Conservation (phyloP, 2,329 filamentous ascomycete genomes). For the Furcasterigmium sp. region DNA sequence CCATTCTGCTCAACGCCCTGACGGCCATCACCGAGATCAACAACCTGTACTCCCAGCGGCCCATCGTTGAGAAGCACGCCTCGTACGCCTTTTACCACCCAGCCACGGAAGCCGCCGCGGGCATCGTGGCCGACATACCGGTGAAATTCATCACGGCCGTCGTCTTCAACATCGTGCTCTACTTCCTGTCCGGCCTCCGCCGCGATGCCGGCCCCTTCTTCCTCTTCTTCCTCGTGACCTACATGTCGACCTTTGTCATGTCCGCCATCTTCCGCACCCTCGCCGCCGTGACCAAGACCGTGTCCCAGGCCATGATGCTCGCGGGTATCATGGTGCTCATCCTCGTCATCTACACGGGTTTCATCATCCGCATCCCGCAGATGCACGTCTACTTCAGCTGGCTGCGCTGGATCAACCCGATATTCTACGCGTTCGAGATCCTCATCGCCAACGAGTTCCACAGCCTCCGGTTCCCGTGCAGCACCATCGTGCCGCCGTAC, state of each 20-base stretch:
- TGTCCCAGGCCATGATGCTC: constrained; percentile 51
- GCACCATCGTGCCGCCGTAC: constrained; percentile 41
- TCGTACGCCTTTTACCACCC: constrained; percentile 48
- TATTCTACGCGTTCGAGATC: constrained; percentile 69
- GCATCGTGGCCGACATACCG: constrained; percentile 50
- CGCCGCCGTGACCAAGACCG: constrained; percentile 62
- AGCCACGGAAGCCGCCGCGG: constrained; percentile 46
- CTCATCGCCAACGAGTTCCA: constrained; percentile 70
- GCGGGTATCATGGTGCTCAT: constrained; percentile 51
- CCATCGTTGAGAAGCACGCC: constrained; percentile 43
- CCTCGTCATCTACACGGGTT: constrained; percentile 57
- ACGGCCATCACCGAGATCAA: constrained; percentile 51
- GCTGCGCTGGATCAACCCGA: constrained; percentile 71
- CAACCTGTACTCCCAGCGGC: constrained; percentile 35
- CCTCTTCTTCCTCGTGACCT: constrained; percentile 67
- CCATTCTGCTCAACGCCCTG: constrained; percentile 54
- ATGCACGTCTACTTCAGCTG: constrained; percentile 72
- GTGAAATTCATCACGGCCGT: constrained; percentile 47
- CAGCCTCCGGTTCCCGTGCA: constrained; percentile 51
- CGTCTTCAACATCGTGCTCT: constrained; percentile 51
- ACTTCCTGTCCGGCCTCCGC: constrained; percentile 49
- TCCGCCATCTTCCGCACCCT: constrained; percentile 72
- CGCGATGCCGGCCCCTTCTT: constrained; percentile 67
- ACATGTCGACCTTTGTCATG: constrained; percentile 66
- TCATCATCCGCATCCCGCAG: constrained; percentile 42